These are phyloP conservation scores for Tetrastigma voinierianum DNA, from an alignment of 164 flowering plant genomes.

Conservation along the genomic window DNA sequence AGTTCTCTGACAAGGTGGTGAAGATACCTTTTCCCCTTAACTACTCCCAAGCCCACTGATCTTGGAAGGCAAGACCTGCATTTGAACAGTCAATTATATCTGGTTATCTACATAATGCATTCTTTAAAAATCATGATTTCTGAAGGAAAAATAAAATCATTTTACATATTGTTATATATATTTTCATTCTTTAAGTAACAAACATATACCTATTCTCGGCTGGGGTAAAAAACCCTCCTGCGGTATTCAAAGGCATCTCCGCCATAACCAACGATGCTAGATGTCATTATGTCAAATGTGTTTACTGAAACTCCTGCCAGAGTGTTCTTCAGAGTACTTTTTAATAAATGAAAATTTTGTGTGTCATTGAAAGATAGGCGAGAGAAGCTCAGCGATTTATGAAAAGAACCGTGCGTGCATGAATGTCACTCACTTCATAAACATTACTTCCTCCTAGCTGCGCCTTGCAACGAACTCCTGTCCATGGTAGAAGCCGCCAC, in stretches of 20 bases:
- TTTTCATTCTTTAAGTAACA: not conserved
- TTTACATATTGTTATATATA: too few relatives aligned
- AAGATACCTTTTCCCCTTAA: constrained; percentile 57
- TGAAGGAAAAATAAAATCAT: too few relatives aligned
- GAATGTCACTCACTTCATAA: constrained; percentile 19
- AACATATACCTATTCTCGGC: constrained; percentile 14
- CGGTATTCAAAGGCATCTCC: constrained; percentile 28
- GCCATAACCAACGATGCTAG: constrained; percentile 28
- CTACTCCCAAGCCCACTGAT: constrained; percentile 28
- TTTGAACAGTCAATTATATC: not conserved
- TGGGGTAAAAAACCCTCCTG: constrained; percentile 12
- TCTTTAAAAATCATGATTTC: too few relatives aligned
- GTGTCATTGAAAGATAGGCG: too few relatives aligned
- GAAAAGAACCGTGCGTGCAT: too few relatives aligned
- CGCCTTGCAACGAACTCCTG: too few relatives aligned
- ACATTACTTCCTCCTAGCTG: too few relatives aligned
- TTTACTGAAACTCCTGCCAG: constrained; percentile 28
- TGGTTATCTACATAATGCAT: too few relatives aligned
- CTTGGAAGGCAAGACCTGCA: constrained; percentile 35
- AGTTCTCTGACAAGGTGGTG: constrained; percentile 27
- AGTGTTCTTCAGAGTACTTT: too few relatives aligned
- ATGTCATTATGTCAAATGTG: constrained; percentile 18
- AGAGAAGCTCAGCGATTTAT: not conserved
- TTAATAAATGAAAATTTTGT: too few relatives aligned
- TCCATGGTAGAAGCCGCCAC: too few relatives aligned